These are phyloP conservation scores for Prunus yedoensis DNA, from an alignment of 331 rosid genomes.

Conservation along the genomic window DNA sequence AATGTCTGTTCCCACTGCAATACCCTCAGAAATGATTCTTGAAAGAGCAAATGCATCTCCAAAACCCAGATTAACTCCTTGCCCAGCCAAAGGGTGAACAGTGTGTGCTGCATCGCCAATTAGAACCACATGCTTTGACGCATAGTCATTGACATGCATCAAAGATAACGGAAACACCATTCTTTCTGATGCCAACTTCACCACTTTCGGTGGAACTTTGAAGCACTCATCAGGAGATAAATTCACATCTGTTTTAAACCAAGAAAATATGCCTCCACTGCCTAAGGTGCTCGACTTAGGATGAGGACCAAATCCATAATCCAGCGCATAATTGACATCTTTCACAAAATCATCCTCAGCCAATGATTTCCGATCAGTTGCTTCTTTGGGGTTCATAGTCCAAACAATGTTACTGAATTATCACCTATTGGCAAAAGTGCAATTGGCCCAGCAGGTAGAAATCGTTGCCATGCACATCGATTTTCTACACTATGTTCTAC, in stretches of 20 bases:
- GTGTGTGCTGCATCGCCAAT: conserved; percentile 96
- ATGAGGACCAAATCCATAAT: conserved; percentile 76
- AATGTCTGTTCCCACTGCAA: conserved; percentile 75
- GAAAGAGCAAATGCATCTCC: conserved; percentile 83
- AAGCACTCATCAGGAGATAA: conserved; percentile 57
- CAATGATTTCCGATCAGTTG: conserved; percentile 51
- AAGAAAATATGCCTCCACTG: conserved; percentile 55
- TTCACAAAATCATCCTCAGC: conserved; percentile 59
- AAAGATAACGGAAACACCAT: conserved; percentile 81
- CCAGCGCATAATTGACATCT: conserved; percentile 67
- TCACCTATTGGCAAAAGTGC: conserved; percentile 91
- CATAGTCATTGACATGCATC: conserved; percentile 64
- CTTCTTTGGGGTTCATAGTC: conserved; percentile 89
- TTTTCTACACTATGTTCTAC: conserved; percentile 73
- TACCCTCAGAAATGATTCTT: conserved; percentile 73
- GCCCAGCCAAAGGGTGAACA: conserved; percentile 96
- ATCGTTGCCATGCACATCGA: conserved; percentile 87
- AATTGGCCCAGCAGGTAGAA: conserved; percentile 90
- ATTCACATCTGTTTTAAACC: conserved; percentile 52
- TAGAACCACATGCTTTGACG: conserved; percentile 62
- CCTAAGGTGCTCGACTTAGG: conserved; percentile 53
- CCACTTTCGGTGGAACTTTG: conserved; percentile 74
- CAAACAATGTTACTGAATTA: conserved; percentile 85
- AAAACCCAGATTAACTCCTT: conserved; percentile 93
- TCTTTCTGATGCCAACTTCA: conserved; percentile 67